A percentile compares a stretch with the other conserved stretches of the same genome.
Evolutionary conservation across 2,329 filamentous ascomycete genomes (phyloP).

Genomic region (Pezicula neosporulosa): DNA sequence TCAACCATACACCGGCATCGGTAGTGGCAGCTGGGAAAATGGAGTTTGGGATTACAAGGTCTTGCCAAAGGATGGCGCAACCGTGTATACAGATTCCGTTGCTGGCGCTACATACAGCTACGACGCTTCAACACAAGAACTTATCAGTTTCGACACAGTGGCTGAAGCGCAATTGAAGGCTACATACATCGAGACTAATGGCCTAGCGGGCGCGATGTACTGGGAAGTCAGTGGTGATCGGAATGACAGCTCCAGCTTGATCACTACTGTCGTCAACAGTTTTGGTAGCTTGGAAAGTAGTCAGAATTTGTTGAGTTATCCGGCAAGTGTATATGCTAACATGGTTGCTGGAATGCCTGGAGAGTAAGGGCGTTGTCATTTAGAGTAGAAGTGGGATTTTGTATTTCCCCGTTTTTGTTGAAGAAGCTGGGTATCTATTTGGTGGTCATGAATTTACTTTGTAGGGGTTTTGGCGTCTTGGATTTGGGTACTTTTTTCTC

Average conservation of each 20-base stretch:
- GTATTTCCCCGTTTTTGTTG: too few relatives aligned
- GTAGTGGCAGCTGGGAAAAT: slow-evolving; percentile 67
- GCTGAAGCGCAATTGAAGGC: slow-evolving; percentile 59
- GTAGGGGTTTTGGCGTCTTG: too few relatives aligned
- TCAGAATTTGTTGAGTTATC: slow-evolving; percentile 49
- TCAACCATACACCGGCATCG: slow-evolving; percentile 57
- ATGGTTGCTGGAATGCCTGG: slow-evolving; percentile 35
- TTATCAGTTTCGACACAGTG: slow-evolving; percentile 71
- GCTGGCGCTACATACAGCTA: slow-evolving; percentile 69
- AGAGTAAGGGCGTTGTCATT: slow-evolving; percentile 24
- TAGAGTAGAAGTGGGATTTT: background rate
- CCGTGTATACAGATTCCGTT: slow-evolving; percentile 52
- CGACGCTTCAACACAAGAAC: slow-evolving; percentile 52
- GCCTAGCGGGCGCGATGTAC: slow-evolving; percentile 78
- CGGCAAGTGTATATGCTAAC: slow-evolving; percentile 53
- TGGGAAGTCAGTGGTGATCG: slow-evolving; percentile 77
- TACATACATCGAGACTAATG: slow-evolving; percentile 56
- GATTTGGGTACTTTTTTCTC: too few relatives aligned
- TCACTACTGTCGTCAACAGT: slow-evolving; percentile 40
- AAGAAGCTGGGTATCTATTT: too few relatives aligned
- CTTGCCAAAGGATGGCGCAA: slow-evolving; percentile 59
- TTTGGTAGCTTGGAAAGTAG: slow-evolving; percentile 41
- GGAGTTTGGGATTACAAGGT: slow-evolving; percentile 81
- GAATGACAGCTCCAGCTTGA: slow-evolving; percentile 55
- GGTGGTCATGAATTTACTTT: too few relatives aligned